A percentile compares a stretch with the other conserved stretches of the same genome.
phyloP scores from a whole-genome alignment of 306 rosid species.

The Acacia acuminata region DNA sequence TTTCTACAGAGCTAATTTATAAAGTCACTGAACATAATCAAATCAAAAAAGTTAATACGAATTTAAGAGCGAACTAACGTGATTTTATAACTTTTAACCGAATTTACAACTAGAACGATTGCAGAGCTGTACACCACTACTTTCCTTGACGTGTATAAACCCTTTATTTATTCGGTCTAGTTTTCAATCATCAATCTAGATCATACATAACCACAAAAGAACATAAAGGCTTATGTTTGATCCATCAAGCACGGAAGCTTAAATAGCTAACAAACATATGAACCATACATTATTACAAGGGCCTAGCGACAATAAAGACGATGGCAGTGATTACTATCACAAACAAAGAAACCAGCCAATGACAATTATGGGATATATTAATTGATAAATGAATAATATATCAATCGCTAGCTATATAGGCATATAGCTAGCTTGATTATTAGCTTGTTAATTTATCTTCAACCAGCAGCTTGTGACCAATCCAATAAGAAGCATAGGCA shows the following conservation, averaged over 20 bases:
- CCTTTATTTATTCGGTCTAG: not conserved
- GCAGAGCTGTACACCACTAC: too few species aligned
- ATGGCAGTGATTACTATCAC: not conserved
- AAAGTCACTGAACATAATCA: too few species aligned
- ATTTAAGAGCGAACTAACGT: too few species aligned
- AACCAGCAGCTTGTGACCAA: slow-evolving; percentile 33
- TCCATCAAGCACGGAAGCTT: not conserved
- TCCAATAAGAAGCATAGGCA: slow-evolving; percentile 40
- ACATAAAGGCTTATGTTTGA: not conserved
- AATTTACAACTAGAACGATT: too few species aligned
- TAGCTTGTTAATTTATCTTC: not conserved
- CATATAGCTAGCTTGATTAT: too few species aligned
- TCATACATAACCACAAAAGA: not conserved
- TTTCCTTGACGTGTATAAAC: not conserved
- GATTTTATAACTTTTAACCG: too few species aligned
- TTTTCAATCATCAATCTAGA: not conserved
- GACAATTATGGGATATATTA: not conserved
- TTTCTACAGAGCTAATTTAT: too few species aligned
- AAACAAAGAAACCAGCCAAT: not conserved
- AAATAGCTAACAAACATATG: not conserved
- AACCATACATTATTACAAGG: not conserved
- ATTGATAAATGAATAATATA: not conserved
- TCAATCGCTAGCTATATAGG: not conserved
- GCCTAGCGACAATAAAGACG: too few species aligned
- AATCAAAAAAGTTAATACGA: too few species aligned